Percentiles rank a stretch among this genome's conserved stretches.
These are phyloP conservation scores for Cydonia oblonga DNA, from an alignment of 331 rosid genomes.

Conservation along the genomic window DNA sequence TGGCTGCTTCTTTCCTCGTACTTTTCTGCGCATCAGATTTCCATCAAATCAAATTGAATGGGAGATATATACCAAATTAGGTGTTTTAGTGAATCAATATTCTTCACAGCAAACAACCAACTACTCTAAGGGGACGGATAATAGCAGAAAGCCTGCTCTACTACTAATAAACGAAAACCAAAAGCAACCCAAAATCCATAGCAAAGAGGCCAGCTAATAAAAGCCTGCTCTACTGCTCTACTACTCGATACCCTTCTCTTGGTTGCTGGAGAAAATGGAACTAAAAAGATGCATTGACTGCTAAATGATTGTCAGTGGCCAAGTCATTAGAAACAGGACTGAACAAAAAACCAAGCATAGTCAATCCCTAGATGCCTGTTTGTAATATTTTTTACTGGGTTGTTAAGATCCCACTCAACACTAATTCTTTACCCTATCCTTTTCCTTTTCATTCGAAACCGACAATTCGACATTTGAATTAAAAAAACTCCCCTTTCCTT, in stretches of 20 bases:
- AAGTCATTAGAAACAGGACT: background rate
- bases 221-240: too few relatives aligned
- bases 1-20: conserved; percentile 54
- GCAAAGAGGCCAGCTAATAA: background rate
- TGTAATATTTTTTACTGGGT: background rate
- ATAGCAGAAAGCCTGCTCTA: background rate
- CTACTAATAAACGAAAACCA: background rate
- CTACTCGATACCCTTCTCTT: background rate
- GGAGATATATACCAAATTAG: background rate
- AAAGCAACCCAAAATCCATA: background rate
- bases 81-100: background rate
- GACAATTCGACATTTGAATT: background rate
- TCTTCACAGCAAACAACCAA: background rate
- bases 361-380: background rate
- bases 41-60: background rate
- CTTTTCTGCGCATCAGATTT: conserved; percentile 36
- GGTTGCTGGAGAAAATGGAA: background rate
- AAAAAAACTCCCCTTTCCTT: background rate
- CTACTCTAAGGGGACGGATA: background rate
- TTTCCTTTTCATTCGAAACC: background rate
- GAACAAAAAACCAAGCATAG: background rate
- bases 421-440: background rate
- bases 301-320: background rate
- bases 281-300: background rate
- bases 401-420: background rate